phyloP scores from a whole-genome alignment of 1,284 basidiomycete genomes.

The Fomes fomentarius region DNA sequence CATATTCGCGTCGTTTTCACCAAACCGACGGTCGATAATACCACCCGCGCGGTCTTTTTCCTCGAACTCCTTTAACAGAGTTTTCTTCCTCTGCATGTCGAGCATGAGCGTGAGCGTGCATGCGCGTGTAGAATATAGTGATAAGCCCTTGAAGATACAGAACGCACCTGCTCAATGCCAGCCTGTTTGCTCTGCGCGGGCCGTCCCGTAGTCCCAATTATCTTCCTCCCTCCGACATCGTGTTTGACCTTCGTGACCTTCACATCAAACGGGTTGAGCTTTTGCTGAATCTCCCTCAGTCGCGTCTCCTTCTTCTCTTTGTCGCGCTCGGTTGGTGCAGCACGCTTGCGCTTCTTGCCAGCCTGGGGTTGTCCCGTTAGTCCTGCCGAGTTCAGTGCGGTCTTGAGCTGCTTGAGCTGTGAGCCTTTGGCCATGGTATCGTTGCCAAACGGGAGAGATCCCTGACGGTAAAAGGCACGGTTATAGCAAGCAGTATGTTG shows the following conservation, averaged over 20 bases:
- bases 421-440: slow-evolving; percentile 74
- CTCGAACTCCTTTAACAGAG: slow-evolving; percentile 86
- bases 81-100: slow-evolving; percentile 73
- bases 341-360: slow-evolving; percentile 74
- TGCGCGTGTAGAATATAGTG: no score
- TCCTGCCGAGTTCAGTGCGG: slow-evolving; percentile 79
- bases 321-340: slow-evolving; percentile 66
- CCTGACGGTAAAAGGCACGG: not conserved
- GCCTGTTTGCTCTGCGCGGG: slow-evolving; percentile 89
- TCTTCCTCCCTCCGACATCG: slow-evolving; percentile 85
- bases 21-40: slow-evolving; percentile 93
- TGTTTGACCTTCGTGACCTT: slow-evolving; percentile 92
- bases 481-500: no score
- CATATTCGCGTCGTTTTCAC: slow-evolving; percentile 92
- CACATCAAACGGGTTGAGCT: slow-evolving; percentile 93
- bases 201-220: slow-evolving; percentile 83
- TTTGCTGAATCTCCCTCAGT: slow-evolving; percentile 82
- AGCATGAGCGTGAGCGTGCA: slow-evolving; percentile 1
- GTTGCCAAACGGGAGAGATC: no score
- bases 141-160: no score
- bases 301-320: slow-evolving; percentile 80
- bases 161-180: slow-evolving; percentile 85
- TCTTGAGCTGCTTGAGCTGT: slow-evolving; percentile 87
- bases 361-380: slow-evolving; percentile 60
- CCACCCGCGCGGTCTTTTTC: slow-evolving; percentile 82